Conservation (phyloP, 345 rosid genomes). For the Citrus hindsii region DNA sequence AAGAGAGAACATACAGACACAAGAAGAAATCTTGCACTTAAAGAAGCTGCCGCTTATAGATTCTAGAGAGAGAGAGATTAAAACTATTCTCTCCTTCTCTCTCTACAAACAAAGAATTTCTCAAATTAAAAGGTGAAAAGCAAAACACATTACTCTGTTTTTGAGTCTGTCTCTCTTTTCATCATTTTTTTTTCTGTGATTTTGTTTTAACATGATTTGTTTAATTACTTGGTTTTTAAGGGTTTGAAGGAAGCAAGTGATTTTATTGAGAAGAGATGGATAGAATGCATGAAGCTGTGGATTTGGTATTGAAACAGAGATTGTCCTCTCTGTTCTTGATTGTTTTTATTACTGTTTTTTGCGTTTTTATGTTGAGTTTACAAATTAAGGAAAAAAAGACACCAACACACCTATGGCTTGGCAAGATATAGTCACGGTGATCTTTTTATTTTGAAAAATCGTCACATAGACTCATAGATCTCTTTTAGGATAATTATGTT, state of each 20-base stretch:
- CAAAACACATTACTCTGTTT: slow-evolving; percentile 12
- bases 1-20: no score
- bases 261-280: slow-evolving; percentile 27
- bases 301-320: slow-evolving; percentile 44
- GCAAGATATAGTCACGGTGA: no score
- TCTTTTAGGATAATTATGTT: no score
- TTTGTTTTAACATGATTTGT: background rate
- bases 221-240: background rate
- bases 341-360: background rate
- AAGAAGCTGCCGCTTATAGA: no score
- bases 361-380: no score
- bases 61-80: background rate
- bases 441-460: no score
- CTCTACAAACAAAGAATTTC: background rate
- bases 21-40: no score
- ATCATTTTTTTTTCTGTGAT: background rate
- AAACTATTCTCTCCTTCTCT: background rate
- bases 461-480: no score
- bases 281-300: slow-evolving; percentile 55
- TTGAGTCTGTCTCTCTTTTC: background rate
- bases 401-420: no score
- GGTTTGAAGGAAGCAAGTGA: background rate
- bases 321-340: slow-evolving; percentile 9
- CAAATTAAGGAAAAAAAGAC: no score
- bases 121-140: background rate